A percentile compares a stretch with the other conserved stretches of the same genome.
These are phyloP conservation scores for Chloris gayana DNA, from an alignment of 176 grass and related monocot genomes.

Conservation along the genomic window DNA sequence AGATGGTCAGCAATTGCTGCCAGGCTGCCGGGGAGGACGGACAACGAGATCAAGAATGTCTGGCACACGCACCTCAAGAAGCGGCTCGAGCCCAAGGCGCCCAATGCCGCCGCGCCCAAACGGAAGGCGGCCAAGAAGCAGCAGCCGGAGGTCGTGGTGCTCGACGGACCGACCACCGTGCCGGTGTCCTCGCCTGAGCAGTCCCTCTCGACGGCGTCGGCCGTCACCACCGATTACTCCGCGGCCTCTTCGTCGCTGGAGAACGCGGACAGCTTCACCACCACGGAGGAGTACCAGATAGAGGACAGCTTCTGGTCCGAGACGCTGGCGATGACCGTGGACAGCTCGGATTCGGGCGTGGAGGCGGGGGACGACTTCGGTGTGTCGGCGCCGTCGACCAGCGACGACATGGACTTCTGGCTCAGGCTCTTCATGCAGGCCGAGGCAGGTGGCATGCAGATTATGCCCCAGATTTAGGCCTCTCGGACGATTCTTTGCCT, in stretches of 20 bases:
- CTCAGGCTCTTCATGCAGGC: conserved; percentile 66
- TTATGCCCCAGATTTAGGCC: conserved; percentile 51
- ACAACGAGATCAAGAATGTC: conserved; percentile 95
- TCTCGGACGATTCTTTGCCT: conserved; percentile 5
- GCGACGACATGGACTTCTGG: conserved; percentile 83
- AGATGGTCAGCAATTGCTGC: conserved; percentile 86
- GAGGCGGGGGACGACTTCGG: neutral
- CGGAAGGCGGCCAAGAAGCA: conserved; percentile 32
- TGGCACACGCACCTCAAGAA: conserved; percentile 94
- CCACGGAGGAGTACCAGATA: conserved; percentile 40
- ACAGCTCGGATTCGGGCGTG: conserved; percentile 12
- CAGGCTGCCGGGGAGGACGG: conserved; percentile 79
- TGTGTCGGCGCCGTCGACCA: conserved; percentile 8
- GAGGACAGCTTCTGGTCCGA: conserved; percentile 85
- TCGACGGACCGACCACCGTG: conserved; percentile 7
- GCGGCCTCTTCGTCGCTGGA: conserved; percentile 37
- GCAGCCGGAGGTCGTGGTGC: neutral
- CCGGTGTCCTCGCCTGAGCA: conserved; percentile 47
- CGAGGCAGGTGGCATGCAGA: conserved; percentile 60
- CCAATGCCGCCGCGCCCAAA: conserved; percentile 24
- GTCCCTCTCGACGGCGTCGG: conserved; percentile 35
- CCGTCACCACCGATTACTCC: conserved; percentile 29
- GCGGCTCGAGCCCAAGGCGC: conserved; percentile 36
- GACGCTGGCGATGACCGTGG: conserved; percentile 51
- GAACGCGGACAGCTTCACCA: conserved; percentile 54